Evolutionary conservation across 1,139 yeast genomes (phyloP), one percentile per base, ranked within the genome.

Genomic region (Candida tunisiensis): DNA sequence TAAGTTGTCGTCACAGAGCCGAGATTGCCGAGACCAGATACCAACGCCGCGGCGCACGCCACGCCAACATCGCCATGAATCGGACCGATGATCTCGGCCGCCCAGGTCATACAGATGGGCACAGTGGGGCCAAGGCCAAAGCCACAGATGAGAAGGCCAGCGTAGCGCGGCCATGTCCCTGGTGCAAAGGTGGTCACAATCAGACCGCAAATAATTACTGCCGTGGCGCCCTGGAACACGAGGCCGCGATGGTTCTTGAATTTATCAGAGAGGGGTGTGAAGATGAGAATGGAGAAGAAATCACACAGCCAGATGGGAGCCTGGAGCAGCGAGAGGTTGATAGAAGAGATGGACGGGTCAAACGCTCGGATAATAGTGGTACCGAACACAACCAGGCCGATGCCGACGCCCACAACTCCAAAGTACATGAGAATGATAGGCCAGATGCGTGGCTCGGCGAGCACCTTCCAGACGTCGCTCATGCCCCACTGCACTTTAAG

Each of bases 261-360:
- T 37, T 54, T 65, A 54, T 80, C 93, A 6, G 91, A 79, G 42
- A 80, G 61, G 10, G 93, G 93, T 2, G 93, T 79, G 31, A 80
- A 54, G 11, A 73, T 45, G 24, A 80, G 47, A 39, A 80, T 82
- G 1, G 83, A 88, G n/a, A 69, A 74, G 29, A 78, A 56, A 48
- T 80, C 93, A 49, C 78, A 79, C 27, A 80, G 55, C 93, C 93
- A 80, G 41, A 82, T 80, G 20, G 93, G 93, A 4, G 93, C 93
- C 39, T 77, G 74, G 32, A 80, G 58, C 24, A 80, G 60, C 1
- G 88, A 74, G 12, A 80, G 69, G 33, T 73, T 58, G 38, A 80
- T 75, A 3, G 83, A 71, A 2, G 72, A 53, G 39, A 79, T 60
- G 8, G 45, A 40, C 2, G 88, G 74, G 47, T 75, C 69, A 39